These are phyloP conservation scores for Neonectria neomacrospora DNA, from an alignment of 2,329 filamentous ascomycete species.

Conservation along the genomic window DNA sequence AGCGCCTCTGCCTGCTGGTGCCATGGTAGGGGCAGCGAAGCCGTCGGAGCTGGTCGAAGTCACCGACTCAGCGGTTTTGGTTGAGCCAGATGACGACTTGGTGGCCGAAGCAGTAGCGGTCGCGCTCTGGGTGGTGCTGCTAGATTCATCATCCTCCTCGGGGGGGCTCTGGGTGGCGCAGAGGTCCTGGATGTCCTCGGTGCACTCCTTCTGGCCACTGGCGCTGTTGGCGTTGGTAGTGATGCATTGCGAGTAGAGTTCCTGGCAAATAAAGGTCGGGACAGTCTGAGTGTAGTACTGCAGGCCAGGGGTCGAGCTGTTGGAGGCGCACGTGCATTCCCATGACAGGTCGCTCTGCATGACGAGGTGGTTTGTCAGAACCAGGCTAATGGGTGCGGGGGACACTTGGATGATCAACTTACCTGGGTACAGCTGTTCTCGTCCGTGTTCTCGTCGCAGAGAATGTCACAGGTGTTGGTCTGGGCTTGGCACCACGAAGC, in stretches of 20 bases:
- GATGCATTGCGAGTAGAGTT: conserved; percentile 62
- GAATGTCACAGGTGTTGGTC: conserved; percentile 59
- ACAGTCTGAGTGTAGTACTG: conserved; percentile 65
- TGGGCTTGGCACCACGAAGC: conserved; percentile 64
- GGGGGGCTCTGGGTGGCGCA: conserved; percentile 56
- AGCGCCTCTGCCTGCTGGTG: conserved; percentile 56
- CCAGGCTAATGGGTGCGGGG: neutral
- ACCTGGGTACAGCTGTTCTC: conserved; percentile 61
- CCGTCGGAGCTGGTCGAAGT: conserved; percentile 49
- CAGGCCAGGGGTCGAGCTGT: conserved; percentile 61
- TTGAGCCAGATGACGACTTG: conserved; percentile 28
- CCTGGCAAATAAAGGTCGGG: conserved; percentile 62
- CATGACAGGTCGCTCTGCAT: conserved; percentile 57
- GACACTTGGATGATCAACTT: conserved; percentile 37
- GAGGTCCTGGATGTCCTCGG: conserved; percentile 56
- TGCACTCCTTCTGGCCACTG: conserved; percentile 60
- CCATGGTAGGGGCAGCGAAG: conserved; percentile 56
- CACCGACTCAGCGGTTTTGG: conserved; percentile 42
- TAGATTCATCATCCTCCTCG: conserved; percentile 32
- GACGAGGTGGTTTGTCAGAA: conserved; percentile 21
- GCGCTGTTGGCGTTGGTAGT: conserved; percentile 53
- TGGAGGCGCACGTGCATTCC: conserved; percentile 60
- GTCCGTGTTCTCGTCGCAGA: conserved; percentile 55
- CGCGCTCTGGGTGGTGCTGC: conserved; percentile 42
- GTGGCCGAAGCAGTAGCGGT: conserved; percentile 40